Evolutionary conservation across 2,329 filamentous ascomycete genomes (phyloP).

Genomic region (Bipolaris sorokiniana): DNA sequence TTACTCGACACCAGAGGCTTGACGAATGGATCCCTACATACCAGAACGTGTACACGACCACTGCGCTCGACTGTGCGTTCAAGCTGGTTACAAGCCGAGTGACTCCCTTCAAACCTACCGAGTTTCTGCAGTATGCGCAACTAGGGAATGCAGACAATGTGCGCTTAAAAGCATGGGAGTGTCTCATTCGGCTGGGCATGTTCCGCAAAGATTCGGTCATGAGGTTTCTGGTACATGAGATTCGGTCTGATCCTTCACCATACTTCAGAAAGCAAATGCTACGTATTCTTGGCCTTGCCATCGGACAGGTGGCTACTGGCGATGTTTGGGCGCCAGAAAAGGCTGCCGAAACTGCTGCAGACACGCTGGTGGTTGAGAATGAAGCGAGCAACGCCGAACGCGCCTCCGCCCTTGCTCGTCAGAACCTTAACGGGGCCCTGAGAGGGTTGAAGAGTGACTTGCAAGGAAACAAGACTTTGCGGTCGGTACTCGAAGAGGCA

Average conservation of each 20-base stretch:
- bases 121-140: conserved; percentile 67
- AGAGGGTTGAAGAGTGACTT: conserved; percentile 62
- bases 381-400: conserved; percentile 52
- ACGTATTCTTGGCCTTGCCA: conserved; percentile 59
- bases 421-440: conserved; percentile 64
- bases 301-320: conserved; percentile 66
- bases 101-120: conserved; percentile 59
- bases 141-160: conserved; percentile 66
- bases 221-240: conserved; percentile 62
- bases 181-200: conserved; percentile 62
- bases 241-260: conserved; percentile 63
- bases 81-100: conserved; percentile 61
- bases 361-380: conserved; percentile 63
- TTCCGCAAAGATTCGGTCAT: conserved; percentile 58
- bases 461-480: conserved; percentile 56
- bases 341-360: conserved; percentile 41
- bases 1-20: conserved; percentile 67
- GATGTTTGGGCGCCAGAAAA: conserved; percentile 47
- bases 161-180: conserved; percentile 64
- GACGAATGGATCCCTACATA: conserved; percentile 72
- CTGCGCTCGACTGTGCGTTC: conserved; percentile 65
- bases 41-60: conserved; percentile 68
- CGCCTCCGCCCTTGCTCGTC: conserved; percentile 61
- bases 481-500: conserved; percentile 62
- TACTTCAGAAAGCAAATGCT: conserved; percentile 62